phyloP scores from a whole-genome alignment of 257 asterid species.

The Solanum bulbocastanum region DNA sequence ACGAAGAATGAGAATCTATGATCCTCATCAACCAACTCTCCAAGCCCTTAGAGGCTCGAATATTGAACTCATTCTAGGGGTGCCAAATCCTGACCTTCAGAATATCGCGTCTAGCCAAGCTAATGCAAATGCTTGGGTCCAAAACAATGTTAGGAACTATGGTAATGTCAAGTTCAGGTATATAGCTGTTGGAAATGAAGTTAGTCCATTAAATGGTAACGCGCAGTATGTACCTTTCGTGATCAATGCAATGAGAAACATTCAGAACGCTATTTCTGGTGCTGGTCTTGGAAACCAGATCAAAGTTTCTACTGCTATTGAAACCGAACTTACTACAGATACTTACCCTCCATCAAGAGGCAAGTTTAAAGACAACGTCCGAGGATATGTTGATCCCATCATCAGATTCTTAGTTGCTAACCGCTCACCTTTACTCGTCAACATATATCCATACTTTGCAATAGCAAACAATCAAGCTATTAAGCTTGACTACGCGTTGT shows the following conservation, averaged over 20 bases:
- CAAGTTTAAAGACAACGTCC: conserved; percentile 6
- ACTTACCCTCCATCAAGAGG: conserved; percentile 15
- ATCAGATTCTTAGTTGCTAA: conserved; percentile 10
- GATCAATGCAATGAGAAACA: conserved; percentile 24
- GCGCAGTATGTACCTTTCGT: conserved; percentile 3
- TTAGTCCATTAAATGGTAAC: conserved; percentile 15
- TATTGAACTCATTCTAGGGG: conserved; percentile 24
- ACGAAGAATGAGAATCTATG: conserved; percentile 24
- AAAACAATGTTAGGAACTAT: conserved; percentile 37
- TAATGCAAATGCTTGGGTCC: conserved; percentile 50
- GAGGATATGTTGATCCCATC: conserved; percentile 12
- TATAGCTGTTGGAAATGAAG: conserved; percentile 56
- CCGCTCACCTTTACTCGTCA: conserved; percentile 16
- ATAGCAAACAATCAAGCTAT: background rate
- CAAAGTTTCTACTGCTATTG: conserved; percentile 25
- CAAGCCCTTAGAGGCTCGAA: conserved; percentile 28
- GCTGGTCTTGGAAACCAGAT: conserved; percentile 16
- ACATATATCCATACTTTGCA: conserved; percentile 19
- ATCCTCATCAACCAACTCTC: conserved; percentile 22
- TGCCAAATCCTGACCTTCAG: conserved; percentile 24
- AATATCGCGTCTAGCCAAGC: conserved; percentile 32
- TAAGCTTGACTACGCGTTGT: conserved; percentile 15
- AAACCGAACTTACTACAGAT: conserved; percentile 12
- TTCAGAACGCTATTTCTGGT: conserved; percentile 14
- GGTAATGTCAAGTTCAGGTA: conserved; percentile 27